Evolutionary conservation across 441 rosid genomes (phyloP).

Genomic region (Populus hybrid): DNA sequence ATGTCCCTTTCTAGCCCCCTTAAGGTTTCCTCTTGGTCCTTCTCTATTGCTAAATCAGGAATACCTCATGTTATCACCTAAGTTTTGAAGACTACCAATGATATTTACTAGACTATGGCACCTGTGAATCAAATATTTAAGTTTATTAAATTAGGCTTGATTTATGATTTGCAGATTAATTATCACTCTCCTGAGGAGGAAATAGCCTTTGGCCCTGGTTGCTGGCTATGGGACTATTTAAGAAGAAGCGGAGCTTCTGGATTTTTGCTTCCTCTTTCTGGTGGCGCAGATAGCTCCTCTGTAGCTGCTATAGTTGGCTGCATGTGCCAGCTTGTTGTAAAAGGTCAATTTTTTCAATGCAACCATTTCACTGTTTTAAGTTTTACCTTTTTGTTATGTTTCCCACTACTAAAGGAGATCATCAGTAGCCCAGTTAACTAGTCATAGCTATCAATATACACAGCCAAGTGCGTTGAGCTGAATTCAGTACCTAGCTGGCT

Average conservation of each 20-base stretch:
- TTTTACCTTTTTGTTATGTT: neutral
- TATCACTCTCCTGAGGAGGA: constrained; percentile 97
- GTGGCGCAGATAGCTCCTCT: constrained; percentile 98
- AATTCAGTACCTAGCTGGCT: neutral
- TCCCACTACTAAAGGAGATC: neutral
- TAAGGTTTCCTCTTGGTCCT: constrained; percentile 42
- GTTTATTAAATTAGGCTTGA: constrained; percentile 5
- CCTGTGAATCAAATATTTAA: neutral
- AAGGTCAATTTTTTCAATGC: constrained; percentile 43
- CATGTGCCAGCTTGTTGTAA: constrained; percentile 97
- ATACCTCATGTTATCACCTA: neutral
- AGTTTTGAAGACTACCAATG: neutral
- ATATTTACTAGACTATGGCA: neutral
- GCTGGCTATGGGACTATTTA: constrained; percentile 98
- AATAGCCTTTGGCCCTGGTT: constrained; percentile 95
- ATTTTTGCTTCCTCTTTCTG: constrained; percentile 98
- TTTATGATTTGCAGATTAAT: constrained; percentile 44
- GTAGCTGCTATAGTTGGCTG: constrained; percentile 99
- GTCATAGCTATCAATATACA: neutral
- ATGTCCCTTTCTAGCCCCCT: constrained; percentile 70
- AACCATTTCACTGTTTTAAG: neutral
- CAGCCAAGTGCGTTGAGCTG: neutral
- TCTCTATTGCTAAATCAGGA: constrained; percentile 2
- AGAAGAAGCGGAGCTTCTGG: constrained; percentile 99
- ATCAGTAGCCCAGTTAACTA: neutral